A percentile compares a stretch with the other conserved stretches of the same genome.
phyloP scores from a whole-genome alignment of 2,329 filamentous ascomycete genomes.

The Aaosphaeria arxii region DNA sequence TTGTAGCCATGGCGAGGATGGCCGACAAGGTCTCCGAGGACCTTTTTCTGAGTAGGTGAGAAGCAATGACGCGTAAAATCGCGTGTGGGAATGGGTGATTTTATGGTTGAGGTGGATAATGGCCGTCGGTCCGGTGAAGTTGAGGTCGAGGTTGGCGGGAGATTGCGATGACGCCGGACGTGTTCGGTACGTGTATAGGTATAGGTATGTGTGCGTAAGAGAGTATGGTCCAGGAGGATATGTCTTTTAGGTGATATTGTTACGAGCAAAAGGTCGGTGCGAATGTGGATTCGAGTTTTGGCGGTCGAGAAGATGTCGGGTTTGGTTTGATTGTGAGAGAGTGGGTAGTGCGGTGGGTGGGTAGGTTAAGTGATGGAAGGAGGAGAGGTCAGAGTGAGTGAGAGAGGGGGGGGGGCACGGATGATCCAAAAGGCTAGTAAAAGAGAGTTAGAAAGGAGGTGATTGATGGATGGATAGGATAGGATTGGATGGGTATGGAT shows the following conservation, averaged over 20 bases:
- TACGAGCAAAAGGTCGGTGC: too few species aligned
- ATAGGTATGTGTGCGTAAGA: too few species aligned
- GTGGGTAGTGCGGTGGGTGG: slow-evolving; percentile 10
- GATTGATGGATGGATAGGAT: background rate
- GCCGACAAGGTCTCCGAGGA: slow-evolving; percentile 21
- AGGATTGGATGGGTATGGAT: background rate
- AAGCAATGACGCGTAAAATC: slow-evolving; percentile 41
- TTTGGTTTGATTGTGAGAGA: background rate
- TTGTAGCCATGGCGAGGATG: slow-evolving; percentile 48
- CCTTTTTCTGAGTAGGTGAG: slow-evolving; percentile 26
- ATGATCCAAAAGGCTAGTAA: background rate
- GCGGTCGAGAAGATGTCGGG: too few species aligned
- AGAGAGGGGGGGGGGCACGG: slow-evolving; percentile 1
- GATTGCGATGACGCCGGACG: slow-evolving; percentile 30
- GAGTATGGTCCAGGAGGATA: too few species aligned
- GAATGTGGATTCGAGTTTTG: too few species aligned
- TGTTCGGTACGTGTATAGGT: background rate
- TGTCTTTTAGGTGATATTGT: too few species aligned
- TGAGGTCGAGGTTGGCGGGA: slow-evolving; percentile 16
- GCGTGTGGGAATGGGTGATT: slow-evolving; percentile 29
- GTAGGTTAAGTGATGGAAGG: slow-evolving; percentile 8
- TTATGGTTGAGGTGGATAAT: slow-evolving; percentile 16
- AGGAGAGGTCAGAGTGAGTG: slow-evolving; percentile 11
- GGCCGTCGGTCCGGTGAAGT: slow-evolving; percentile 19
- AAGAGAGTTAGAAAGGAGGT: background rate